Evolutionary conservation across 768 basidiomycete genomes (phyloP), one percentile per base, ranked within the genome.

Genomic region (Porphyrellus cyaneotinctus): DNA sequence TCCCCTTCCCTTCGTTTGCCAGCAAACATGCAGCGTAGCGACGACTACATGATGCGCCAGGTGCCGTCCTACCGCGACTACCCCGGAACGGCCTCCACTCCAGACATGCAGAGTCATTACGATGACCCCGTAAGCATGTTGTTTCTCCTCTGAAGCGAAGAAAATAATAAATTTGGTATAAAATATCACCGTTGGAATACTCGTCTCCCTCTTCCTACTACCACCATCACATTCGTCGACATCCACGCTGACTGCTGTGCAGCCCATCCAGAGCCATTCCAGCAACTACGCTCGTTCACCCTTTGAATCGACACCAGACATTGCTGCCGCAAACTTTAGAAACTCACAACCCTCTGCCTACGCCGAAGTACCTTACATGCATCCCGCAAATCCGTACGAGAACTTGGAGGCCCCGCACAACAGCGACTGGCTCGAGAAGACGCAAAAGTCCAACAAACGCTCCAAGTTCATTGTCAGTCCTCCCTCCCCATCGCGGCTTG

Each of bases 401-500:
- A 72, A 70, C 51, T 35, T 74, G 39, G 64, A 68, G 5, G 52
- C 47, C 4, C 65, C 68, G 32, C 68, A 49, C 58, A 69, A 62
- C 64, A 74, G 65, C 60, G 67, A 66, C 42, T 76, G 75, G 75
- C 71, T 76, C 48, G 75, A 76, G 51, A 62, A 70, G 59, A 64
- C 61, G 2, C 60, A 69, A 24, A 47, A 1, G 20, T 60, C 67
- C 37, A 75, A 58, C 49, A 65, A 56, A 32, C 76, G 79, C 24
- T 81, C 81, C 45, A 85, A 79, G 66, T 74, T 65, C 62, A 80
- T 86, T 55, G 85, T 87, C 55, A 59, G 84, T 22, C 38, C 23
- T 32, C 32, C 51, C 26, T 37, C 30, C 18, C 15, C 24, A 15
- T 14, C 33, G 28, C 30, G 17, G 9, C 15, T 7, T 43, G n/a